phyloP scores from a whole-genome alignment of 345 rosid species.

The Isatis tinctoria region DNA sequence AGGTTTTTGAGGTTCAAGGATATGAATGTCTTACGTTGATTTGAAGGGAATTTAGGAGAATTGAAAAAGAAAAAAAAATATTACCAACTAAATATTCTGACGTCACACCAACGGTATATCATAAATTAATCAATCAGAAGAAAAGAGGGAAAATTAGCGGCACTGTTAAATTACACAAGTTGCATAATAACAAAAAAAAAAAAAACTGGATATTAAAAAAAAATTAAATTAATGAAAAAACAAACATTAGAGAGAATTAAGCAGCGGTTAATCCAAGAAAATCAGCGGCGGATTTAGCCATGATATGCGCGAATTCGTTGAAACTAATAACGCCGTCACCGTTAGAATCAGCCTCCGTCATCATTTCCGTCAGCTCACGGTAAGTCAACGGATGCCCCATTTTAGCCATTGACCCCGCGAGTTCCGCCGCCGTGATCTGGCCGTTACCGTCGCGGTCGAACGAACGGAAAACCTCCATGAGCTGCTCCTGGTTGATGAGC shows the following conservation, averaged over 20 bases:
- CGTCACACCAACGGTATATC: slow-evolving; percentile 9
- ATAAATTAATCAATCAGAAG: not conserved
- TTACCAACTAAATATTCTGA: not conserved
- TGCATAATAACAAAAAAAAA: not conserved
- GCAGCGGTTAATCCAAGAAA: slow-evolving; percentile 57
- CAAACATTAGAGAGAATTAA: not conserved
- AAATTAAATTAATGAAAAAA: not conserved
- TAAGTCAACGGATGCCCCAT: slow-evolving; percentile 81
- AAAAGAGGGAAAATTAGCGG: not conserved
- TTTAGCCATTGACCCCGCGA: slow-evolving; percentile 74
- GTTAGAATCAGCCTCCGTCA: slow-evolving; percentile 79
- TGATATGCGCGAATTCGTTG: slow-evolving; percentile 61
- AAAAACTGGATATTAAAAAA: not conserved
- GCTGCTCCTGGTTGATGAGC: slow-evolving; percentile 56
- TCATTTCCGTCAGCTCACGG: slow-evolving; percentile 74
- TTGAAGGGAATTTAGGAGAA: too few species aligned
- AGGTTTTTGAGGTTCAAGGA: too few species aligned
- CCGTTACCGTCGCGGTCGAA: slow-evolving; percentile 78
- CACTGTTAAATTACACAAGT: slow-evolving; percentile 25
- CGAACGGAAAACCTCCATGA: slow-evolving; percentile 56
- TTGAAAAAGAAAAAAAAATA: too few species aligned
- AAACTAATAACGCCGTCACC: slow-evolving; percentile 94
- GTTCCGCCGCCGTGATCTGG: slow-evolving; percentile 62
- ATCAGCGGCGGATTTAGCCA: slow-evolving; percentile 80
- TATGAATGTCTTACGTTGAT: too few species aligned